Evolutionary conservation across 441 rosid species (phyloP), one percentile per base, ranked within the genome.

Genomic region (Adansonia grandidieri): DNA sequence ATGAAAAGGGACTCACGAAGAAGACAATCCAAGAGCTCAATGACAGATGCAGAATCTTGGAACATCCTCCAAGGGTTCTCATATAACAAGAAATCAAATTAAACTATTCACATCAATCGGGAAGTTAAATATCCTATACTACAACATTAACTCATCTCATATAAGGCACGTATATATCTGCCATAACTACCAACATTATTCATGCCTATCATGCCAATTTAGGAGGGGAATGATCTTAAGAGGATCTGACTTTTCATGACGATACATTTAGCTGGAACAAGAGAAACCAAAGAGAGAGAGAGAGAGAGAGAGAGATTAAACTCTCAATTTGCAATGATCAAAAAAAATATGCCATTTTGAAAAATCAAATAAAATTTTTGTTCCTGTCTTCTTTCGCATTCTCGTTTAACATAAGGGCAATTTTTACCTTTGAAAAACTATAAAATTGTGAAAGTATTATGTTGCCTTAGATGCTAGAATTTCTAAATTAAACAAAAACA

Each of bases 311-410:
- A 48, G 40, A 62, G 66, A 13, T 32, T 28, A 14, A 62, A 9
- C 66, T 62, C n/a, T 62, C 66, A 62, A 28, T 62, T 62, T 62
- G 66, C n/a, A 32, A 32, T 32, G 32, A 14, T 32, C 4, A 62
- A 48, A 28, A 62, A 62, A 28, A 28, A 62, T 11, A 19, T 28
- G 9, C 17, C 32, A 32, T 5, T 62, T 32, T 32, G 19, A 28
- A 32, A 6, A 62, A 62, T 28, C 67, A 62, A 62, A 13, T 32
- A 32, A 28, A 2, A 24, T 28, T 72, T n/a, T 9, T 32, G 24
- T 53, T 72, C 56, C 17, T 72, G 50, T 72, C 37, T 72, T 54
- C 75, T 72, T 17, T n/a, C 9, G 56, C 14, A 32, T 37, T 54
- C n/a, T 54, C 9, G 0, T n/a, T 54, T 37, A 17, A 10, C 19